These are phyloP conservation scores for Cladosporium sp. DNA, from an alignment of 2,329 filamentous ascomycete species.

Conservation along the genomic window DNA sequence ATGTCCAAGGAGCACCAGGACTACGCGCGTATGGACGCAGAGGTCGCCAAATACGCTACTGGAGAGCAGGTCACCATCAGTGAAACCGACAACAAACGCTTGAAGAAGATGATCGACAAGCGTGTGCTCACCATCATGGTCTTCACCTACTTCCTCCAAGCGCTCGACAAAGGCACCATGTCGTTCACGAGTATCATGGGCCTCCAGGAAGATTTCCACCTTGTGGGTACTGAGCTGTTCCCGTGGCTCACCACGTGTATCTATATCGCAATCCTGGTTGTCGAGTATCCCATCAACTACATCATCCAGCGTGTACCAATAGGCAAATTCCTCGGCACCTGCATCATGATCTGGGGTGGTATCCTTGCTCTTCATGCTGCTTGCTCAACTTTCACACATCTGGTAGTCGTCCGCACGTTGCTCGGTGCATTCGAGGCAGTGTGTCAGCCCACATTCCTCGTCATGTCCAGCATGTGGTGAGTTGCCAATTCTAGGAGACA, in stretches of 20 bases:
- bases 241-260: constrained; percentile 71
- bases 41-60: constrained; percentile 66
- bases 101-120: constrained; percentile 63
- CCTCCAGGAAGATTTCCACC: constrained; percentile 44
- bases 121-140: constrained; percentile 69
- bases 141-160: constrained; percentile 67
- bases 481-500: neutral
- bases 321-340: constrained; percentile 58
- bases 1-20: constrained; percentile 52
- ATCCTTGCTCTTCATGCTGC: constrained; percentile 59
- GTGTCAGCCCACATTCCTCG: constrained; percentile 64
- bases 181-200: constrained; percentile 62
- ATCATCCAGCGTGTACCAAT: constrained; percentile 59
- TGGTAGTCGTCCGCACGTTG: constrained; percentile 60
- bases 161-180: constrained; percentile 64
- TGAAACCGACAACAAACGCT: constrained; percentile 55
- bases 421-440: constrained; percentile 69
- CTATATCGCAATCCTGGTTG: constrained; percentile 66
- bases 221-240: constrained; percentile 49
- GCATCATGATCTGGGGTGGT: constrained; percentile 61
- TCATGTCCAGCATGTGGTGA: constrained; percentile 63
- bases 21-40: constrained; percentile 61
- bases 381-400: constrained; percentile 55
- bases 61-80: constrained; percentile 54
- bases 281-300: constrained; percentile 67